phyloP scores from a whole-genome alignment of 164 flowering plant genomes.

The Stephania yunnanensis region DNA sequence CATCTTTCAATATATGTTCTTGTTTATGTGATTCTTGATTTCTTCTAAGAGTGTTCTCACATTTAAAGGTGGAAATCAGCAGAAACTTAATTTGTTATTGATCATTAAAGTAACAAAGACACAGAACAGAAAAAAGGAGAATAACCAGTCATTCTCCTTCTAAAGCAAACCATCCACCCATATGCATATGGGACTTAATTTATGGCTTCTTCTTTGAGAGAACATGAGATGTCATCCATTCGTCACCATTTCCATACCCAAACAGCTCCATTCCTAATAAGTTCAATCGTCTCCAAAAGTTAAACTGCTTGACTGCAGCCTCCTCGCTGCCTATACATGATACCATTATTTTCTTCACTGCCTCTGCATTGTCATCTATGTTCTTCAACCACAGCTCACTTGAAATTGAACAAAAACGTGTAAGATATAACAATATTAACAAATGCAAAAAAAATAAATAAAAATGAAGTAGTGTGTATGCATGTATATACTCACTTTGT shows the following conservation, averaged over 20 bases:
- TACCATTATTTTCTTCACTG: not conserved
- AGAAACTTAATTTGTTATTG: no score
- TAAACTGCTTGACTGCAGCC: slow-evolving; percentile 8
- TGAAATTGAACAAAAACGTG: not conserved
- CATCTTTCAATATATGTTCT: no score
- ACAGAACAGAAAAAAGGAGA: no score
- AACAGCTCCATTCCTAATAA: slow-evolving; percentile 5
- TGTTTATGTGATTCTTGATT: no score
- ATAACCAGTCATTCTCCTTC: no score
- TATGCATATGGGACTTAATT: no score
- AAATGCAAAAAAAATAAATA: not conserved
- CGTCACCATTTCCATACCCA: slow-evolving; percentile 13
- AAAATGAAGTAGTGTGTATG: no score
- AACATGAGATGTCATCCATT: slow-evolving; percentile 16
- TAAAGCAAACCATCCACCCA: no score
- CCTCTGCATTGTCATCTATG: slow-evolving; percentile 5
- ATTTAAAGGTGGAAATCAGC: no score
- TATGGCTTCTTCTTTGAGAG: slow-evolving; percentile 20
- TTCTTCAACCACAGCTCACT: slow-evolving; percentile 21
- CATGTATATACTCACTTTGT: slow-evolving; percentile 3
- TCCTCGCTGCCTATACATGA: slow-evolving; percentile 5
- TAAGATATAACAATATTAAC: not conserved
- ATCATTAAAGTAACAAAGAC: no score
- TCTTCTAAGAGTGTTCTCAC: no score
- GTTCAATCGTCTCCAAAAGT: slow-evolving; percentile 17